Percentiles rank a stretch among this genome's conserved stretches.
phyloP scores from a whole-genome alignment of 2,329 filamentous ascomycete genomes.

The Chrysoporthe austroafricana region DNA sequence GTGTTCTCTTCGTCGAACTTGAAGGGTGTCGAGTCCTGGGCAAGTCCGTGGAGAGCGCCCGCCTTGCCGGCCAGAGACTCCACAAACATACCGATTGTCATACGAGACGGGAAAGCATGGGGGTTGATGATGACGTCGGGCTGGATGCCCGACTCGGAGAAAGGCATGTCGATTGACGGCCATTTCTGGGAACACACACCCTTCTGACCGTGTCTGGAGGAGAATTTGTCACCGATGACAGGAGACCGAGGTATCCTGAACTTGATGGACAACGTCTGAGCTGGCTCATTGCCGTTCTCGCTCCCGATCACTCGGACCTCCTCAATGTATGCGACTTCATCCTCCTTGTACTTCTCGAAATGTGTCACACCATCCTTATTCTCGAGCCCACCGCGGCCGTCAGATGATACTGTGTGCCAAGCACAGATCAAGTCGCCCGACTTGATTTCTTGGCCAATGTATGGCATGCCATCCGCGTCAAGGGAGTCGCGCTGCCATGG shows the following conservation, averaged over 20 bases:
- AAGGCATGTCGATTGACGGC: conserved; percentile 92
- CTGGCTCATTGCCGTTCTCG: conserved; percentile 80
- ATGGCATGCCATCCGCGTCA: conserved; percentile 85
- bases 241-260: conserved; percentile 88
- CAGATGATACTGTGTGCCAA: conserved; percentile 84
- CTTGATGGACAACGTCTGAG: conserved; percentile 89
- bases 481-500: conserved; percentile 72
- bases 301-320: conserved; percentile 89
- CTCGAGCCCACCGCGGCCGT: conserved; percentile 76
- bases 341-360: conserved; percentile 93
- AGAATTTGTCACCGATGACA: conserved; percentile 98
- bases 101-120: conserved; percentile 97
- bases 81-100: conserved; percentile 99
- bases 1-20: conserved; percentile 91
- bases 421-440: conserved; percentile 87
- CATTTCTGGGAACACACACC: conserved; percentile 96
- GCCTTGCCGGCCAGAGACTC: conserved; percentile 96
- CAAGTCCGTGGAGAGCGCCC: conserved; percentile 90
- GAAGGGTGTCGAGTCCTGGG: conserved; percentile 95
- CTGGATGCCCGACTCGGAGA: conserved; percentile 94
- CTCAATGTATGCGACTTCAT: conserved; percentile 85
- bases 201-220: conserved; percentile 96
- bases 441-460: conserved; percentile 75
- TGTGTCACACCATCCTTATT: conserved; percentile 87
- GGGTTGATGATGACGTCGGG: conserved; percentile 99